Base-by-base conservation (phyloP, 2,329 filamentous ascomycete species). In the Phoma sp. region DNA sequence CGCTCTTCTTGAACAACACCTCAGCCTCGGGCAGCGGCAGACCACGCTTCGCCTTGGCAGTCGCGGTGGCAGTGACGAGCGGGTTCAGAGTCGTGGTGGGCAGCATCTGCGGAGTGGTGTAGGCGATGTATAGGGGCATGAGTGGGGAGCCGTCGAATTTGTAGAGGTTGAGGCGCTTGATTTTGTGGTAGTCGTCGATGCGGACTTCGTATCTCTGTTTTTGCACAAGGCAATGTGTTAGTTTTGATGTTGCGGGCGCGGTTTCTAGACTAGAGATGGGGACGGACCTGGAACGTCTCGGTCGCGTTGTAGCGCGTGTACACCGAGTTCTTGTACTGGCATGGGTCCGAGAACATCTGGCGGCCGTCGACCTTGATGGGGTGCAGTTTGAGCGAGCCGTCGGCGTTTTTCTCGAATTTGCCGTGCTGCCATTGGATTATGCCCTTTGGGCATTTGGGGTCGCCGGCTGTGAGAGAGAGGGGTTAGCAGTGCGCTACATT, bases 361-460 rank as follows among this genome's bases (percentile, higher is more conserved):
- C 88, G 80, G 14, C 88, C 88, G 67, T 91, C 88, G 2, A 85
- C 82, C 18, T 77, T 78, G 61, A 89, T 84, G 4, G 88, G 88
- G 5, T 74, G 80, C 44, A 90, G 75, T 5, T 73, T 72, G 23
- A 91, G 73, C 4, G 83, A 85, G 37, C 86, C 85, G 65, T 89
- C 83, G 18, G 75, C 64, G 38, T 80, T 76, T 60, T 85, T 76
- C 4, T 77, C 75, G 69, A 84, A 89, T 49, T 73, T 84, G 37
- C 88, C 88, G 68, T 91, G 88, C 69, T 91, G 88, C 81, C 85
- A 91, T 75, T 90, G 87, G 78, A 90, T 84, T 42, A 90, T 82
- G 7, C 83, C 86, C 48, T 80, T 79, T 1, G 86, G 83, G 64
- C 88, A 90, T 55, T 77, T 73, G 25, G 88, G 88, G 11, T 80